A percentile compares a stretch with the other conserved stretches of the same genome.
These are phyloP conservation scores for Rhynchospora breviuscula DNA, from an alignment of 176 grass and related monocot species.

Conservation along the genomic window DNA sequence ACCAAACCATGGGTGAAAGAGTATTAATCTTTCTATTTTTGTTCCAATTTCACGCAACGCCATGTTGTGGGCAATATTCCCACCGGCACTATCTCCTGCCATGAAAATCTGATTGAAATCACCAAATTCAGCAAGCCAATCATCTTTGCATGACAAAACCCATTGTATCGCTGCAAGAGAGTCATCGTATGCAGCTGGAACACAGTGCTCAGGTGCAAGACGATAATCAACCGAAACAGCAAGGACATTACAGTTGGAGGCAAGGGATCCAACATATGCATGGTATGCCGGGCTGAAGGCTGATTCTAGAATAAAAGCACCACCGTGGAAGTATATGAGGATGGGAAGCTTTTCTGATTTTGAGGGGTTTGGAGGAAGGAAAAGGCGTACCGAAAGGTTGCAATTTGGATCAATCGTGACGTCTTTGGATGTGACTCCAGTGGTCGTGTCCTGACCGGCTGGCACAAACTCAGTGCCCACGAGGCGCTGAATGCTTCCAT, in stretches of 20 bases:
- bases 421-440: conserved; percentile 50
- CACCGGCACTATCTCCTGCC: conserved; percentile 45
- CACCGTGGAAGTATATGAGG: conserved; percentile 55
- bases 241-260: conserved; percentile 27
- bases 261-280: conserved; percentile 31
- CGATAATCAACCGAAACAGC: conserved; percentile 54
- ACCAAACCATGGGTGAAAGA: conserved; percentile 46
- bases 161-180: conserved; percentile 35
- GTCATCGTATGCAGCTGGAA: conserved; percentile 49
- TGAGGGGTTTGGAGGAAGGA: conserved; percentile 29
- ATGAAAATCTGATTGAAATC: conserved; percentile 34
- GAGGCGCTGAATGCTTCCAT: conserved; percentile 39
- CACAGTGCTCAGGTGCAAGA: conserved; percentile 52
- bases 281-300: conserved; percentile 27
- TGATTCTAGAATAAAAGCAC: conserved; percentile 31
- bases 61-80: conserved; percentile 42
- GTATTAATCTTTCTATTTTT: conserved; percentile 24
- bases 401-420: conserved; percentile 27
- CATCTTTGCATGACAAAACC: conserved; percentile 27
- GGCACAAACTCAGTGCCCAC: conserved; percentile 28
- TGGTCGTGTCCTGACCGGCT: conserved; percentile 23
- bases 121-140: conserved; percentile 38
- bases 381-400: conserved; percentile 40
- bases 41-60: conserved; percentile 8
- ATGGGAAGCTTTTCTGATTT: conserved; percentile 32